Evolutionary conservation across 257 asterid genomes (phyloP), one percentile per base, ranked within the genome.

Genomic region (Coffea eugenioides): DNA sequence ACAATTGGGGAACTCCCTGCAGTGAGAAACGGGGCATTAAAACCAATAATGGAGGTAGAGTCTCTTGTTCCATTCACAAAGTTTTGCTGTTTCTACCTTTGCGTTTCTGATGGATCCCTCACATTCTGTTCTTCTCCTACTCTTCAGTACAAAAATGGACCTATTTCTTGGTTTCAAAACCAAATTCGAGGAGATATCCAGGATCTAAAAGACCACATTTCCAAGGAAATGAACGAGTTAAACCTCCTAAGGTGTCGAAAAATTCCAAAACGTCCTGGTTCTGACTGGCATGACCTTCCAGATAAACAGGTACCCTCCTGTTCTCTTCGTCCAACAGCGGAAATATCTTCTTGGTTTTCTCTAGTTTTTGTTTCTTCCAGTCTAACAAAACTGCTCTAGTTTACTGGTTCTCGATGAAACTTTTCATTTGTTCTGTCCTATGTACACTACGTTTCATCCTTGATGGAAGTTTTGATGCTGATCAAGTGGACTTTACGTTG

Each of bases 1-100:
- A 13, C 79, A 3, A 82, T 82, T 45, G 85, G 85, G 31, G 85
- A 82, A 25, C 85, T 82, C 15, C 85, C 85, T 3, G 49, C n/a
- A 2, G 82, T 82, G 0, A 16, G 10, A 49, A 82, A 82, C 51
- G 85, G 82, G 41, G 81, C 81, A 14, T 71, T 65, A 1, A 48
- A 56, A 39, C 16, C 46, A 34, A 71, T 13, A 18, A 9, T 72
- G 61, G 78, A 76, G 75, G 82, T 82, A 12, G 65, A 41, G 57
- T 36, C 46, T 27, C 23, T 69, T 5, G 20, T n/a, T 18, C 57
- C 23, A 41, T 16, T 8, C n/a, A 41, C 5, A 34, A 14, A 45
- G 25, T 45, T n/a, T 23, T 61, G 11, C 7, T 13, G 23, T 12
- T 39, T 48, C 41, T 20, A 25, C 36, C 4, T 23, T 7, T 49